phyloP scores from a whole-genome alignment of 1,284 basidiomycete species.

The Wolfiporia cocos region DNA sequence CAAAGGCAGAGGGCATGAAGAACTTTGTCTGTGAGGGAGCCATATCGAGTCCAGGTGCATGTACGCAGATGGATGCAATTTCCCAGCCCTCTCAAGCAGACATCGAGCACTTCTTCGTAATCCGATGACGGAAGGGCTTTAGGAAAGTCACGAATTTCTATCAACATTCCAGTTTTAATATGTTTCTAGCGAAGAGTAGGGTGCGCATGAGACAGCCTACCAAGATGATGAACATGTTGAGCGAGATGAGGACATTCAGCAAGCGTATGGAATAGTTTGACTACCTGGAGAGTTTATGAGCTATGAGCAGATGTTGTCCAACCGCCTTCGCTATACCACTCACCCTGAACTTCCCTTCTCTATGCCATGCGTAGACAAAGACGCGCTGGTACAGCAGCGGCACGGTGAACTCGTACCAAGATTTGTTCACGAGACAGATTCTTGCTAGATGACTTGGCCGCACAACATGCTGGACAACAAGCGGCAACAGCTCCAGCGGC shows the following conservation, averaged over 20 bases:
- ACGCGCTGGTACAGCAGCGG: conserved; percentile 48
- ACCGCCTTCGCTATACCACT: conserved; percentile 28
- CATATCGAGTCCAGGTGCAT: conserved; percentile 73
- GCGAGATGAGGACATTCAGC: conserved; percentile 43
- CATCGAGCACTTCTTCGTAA: conserved; percentile 28
- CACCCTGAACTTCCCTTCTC: conserved; percentile 53
- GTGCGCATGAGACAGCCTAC: conserved; percentile 27
- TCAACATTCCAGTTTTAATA: not conserved
- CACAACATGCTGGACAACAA: conserved; percentile 42
- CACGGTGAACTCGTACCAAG: conserved; percentile 43
- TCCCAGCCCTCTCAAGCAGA: conserved; percentile 41
- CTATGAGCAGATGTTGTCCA: conserved; percentile 1
- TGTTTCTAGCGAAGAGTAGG: not conserved
- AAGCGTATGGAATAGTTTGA: conserved; percentile 48
- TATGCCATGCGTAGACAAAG: conserved; percentile 64
- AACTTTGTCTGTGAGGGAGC: conserved; percentile 53
- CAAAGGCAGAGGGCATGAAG: conserved; percentile 42
- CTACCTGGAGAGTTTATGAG: conserved; percentile 30
- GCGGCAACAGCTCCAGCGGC: conserved; percentile 54
- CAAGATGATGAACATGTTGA: conserved; percentile 45
- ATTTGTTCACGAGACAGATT: conserved; percentile 48
- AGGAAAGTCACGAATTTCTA: conserved; percentile 67
- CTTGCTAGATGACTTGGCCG: conserved; percentile 45
- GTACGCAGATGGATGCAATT: conserved; percentile 56
- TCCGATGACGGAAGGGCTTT: conserved; percentile 32